phyloP scores from a whole-genome alignment of 2,329 filamentous ascomycete species.

The Lachnellula willkommii region DNA sequence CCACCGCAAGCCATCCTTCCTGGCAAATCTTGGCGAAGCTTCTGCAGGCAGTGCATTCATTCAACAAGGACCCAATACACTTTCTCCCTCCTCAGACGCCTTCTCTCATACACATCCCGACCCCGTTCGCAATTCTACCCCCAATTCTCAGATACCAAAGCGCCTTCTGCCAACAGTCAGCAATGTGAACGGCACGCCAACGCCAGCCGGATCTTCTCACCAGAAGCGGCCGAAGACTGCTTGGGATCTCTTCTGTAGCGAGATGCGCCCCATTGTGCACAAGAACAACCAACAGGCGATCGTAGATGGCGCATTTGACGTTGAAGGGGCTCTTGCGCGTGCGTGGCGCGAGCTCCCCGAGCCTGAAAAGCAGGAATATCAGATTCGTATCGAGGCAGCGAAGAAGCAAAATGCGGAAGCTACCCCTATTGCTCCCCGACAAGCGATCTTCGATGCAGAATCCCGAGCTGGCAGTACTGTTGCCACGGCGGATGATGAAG shows the following conservation, averaged over 20 bases:
- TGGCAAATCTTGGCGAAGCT: slow-evolving; percentile 33
- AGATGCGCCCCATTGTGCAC: slow-evolving; percentile 22
- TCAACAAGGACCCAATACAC: slow-evolving; percentile 42
- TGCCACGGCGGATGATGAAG: slow-evolving; percentile 25
- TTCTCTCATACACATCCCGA: slow-evolving; percentile 47
- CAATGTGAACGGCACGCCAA: slow-evolving; percentile 31
- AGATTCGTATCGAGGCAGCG: slow-evolving; percentile 25
- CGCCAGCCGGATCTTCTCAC: slow-evolving; percentile 1
- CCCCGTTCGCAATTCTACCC: slow-evolving; percentile 21
- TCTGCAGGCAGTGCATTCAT: slow-evolving; percentile 40
- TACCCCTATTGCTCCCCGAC: slow-evolving; percentile 19
- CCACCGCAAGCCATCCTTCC: slow-evolving; percentile 54
- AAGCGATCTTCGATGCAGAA: slow-evolving; percentile 15
- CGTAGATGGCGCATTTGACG: slow-evolving; percentile 23
- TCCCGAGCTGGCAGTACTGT: slow-evolving; percentile 8
- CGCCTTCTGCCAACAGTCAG: slow-evolving; percentile 17
- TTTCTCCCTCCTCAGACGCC: slow-evolving; percentile 48
- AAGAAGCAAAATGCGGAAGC: slow-evolving; percentile 24
- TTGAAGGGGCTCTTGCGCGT: slow-evolving; percentile 25
- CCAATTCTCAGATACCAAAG: slow-evolving; percentile 25
- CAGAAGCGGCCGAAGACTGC: slow-evolving; percentile 19
- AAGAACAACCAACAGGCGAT: slow-evolving; percentile 23
- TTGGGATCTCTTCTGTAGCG: slow-evolving; percentile 29
- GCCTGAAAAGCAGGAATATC: slow-evolving; percentile 19
- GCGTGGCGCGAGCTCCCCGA: slow-evolving; percentile 26